phyloP scores from a whole-genome alignment of 73 alveolate species.

The Paramecium biaurelia region DNA sequence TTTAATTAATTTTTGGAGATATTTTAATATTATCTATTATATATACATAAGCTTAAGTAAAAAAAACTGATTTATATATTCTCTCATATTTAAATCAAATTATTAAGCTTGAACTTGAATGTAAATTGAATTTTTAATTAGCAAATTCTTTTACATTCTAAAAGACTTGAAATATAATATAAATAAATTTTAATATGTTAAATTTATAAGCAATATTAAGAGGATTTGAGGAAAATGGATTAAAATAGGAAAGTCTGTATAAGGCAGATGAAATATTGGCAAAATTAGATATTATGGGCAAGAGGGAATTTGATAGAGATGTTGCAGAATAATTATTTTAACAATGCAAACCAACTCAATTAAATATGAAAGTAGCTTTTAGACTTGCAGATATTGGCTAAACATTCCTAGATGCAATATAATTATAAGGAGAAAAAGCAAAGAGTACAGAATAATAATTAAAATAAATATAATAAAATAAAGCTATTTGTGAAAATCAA shows the following conservation, averaged over 20 bases:
- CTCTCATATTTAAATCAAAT: neutral
- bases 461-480: neutral
- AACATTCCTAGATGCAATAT: neutral
- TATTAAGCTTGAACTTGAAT: neutral
- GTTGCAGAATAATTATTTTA: conserved; percentile 14
- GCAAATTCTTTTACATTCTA: neutral
- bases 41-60: neutral
- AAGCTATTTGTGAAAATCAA: neutral
- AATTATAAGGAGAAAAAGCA: neutral
- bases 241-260: neutral
- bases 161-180: neutral
- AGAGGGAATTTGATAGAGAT: conserved; percentile 23
- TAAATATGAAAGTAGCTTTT: neutral
- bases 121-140: neutral
- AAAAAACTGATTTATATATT: neutral
- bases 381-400: neutral
- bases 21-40: neutral
- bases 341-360: neutral
- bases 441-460: neutral
- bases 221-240: conserved; percentile 21
- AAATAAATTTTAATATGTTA: conserved; percentile 1
- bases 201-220: neutral
- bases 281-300: neutral
- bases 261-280: neutral
- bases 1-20: neutral